Base-by-base conservation (phyloP, 371 early-diverging fungal species). In the Mortierella sp. region DNA sequence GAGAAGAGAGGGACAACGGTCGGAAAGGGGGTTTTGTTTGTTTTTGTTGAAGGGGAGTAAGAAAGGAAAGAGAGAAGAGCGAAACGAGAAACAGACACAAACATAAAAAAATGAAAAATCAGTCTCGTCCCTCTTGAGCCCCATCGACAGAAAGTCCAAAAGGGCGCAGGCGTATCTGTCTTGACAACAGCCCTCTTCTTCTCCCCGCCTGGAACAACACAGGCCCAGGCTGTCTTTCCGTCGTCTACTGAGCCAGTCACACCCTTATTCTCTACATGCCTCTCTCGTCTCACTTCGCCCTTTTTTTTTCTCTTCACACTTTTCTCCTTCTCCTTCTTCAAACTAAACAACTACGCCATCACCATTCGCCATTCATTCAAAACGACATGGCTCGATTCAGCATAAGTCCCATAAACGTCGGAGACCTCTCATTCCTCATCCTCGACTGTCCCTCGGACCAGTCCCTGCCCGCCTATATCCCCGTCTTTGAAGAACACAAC, bases 371-470 rank as follows among this genome's bases (percentile, higher is more conserved):
- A 29, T 41, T 22, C 39, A 52, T 48, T 26, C 37, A 34, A 34
- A 52, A 24, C 52, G 26, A 39, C 53, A 80, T 80, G 77, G 44
- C 81, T 13, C 71, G 81, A 22, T 73, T 80, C 67, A 80, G 74
- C 74, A 74, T 76, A 66, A 80, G 81, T 52, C 80, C 80, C 19
- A 73, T 80, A 39, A 55, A 73, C 29, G 73, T 77, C 44, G 74
- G 74, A 19, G 45, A 39, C 3, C 82, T 77, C 63, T 67, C 50
- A 43, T 92, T 92, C 79, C 79, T 94, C 31, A 87, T 93, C 69
- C 87, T 90, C 45, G 94, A 94, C 80, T 91, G 92, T 67, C 93
- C 93, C 0, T 86, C 88, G 2, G 73, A 84, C 55, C 73, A 86
- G 41, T 85, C 87, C 10, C 73, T 93, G 19, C 83, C 86, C 4